A percentile compares a stretch with the other conserved stretches of the same genome.
Conservation (phyloP, 495 filamentous ascomycete species). For the Lineolata rhizophorae region DNA sequence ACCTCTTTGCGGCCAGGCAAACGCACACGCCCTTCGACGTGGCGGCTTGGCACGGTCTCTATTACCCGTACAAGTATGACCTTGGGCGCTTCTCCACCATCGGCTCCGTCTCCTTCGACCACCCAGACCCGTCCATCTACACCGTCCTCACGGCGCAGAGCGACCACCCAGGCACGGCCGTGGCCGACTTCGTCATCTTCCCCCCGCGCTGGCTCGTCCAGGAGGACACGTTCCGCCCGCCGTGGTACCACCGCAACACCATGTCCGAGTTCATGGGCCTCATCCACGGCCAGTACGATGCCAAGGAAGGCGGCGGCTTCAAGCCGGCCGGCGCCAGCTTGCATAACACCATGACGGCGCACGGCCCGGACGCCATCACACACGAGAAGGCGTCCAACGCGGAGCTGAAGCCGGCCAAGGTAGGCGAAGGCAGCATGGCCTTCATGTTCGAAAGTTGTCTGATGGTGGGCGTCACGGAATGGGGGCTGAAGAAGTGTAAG, state of each 20-base stretch:
- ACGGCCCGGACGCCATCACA: conserved; percentile 34
- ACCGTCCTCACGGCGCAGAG: conserved; percentile 60
- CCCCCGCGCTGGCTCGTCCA: conserved; percentile 48
- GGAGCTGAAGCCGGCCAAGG: conserved; percentile 33
- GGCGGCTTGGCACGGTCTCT: conserved; percentile 62
- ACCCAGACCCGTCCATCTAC: conserved; percentile 66
- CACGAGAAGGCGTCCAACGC: conserved; percentile 37
- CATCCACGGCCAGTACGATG: conserved; percentile 48
- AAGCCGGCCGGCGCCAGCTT: conserved; percentile 37
- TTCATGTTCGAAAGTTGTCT: conserved; percentile 44
- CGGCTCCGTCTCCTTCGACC: conserved; percentile 51
- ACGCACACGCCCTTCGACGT: conserved; percentile 62
- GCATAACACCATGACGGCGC: conserved; percentile 42
- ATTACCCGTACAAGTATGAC: conserved; percentile 79
- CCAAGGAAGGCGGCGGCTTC: conserved; percentile 38
- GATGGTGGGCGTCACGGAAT: conserved; percentile 84
- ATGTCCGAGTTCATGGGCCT: conserved; percentile 79
- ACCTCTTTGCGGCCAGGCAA: conserved; percentile 52
- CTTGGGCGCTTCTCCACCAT: conserved; percentile 61
- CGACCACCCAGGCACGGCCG: conserved; percentile 38
- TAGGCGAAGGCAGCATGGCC: conserved; percentile 40
- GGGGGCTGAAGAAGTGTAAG: conserved; percentile 62
- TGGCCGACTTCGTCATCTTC: conserved; percentile 72
- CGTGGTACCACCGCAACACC: conserved; percentile 61
- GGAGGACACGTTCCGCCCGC: conserved; percentile 61